Base-by-base conservation (phyloP, 73 alveolate genomes). In the Breviolum minutum region DNA sequence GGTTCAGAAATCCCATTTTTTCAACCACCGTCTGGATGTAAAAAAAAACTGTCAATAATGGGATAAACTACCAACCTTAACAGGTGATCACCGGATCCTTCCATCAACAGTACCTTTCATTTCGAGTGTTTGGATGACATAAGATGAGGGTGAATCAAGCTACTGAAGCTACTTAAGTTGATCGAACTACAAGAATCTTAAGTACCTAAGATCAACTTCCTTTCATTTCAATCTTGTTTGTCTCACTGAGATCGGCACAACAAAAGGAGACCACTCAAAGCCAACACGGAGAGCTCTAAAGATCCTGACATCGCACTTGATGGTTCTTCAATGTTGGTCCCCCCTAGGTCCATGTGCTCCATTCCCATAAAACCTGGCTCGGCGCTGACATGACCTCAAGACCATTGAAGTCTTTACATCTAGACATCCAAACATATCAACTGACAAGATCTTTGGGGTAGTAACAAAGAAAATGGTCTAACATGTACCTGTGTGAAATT, bases 251-350 rank as follows among this genome's bases (percentile, higher is more conserved):
- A 48, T 73, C 69, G 60, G 26, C n/a, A 48, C 95, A 88, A 63
- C 85, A 88, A 69, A 16, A 88, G 86, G 29, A 88, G 95, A 61
- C 95, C 95, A 54, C 95, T 88, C 84, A 88, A 19, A 16, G 95
- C 95, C 70, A 88, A n/a, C 48, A 88, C 95, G 8, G 95, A 88
- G 62, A 88, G 83, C 54, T 88, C 95, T 26, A 88, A 73, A 13
- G 95, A 88, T 40, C 95, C 95, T 88, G 70, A 14, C 10, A 22
- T 11, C 0, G 54, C 54, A 40, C 54, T 40, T 40, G 54, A 40
- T 40, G 54, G 54, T 40, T 40, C 54, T 40, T 16, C 54, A 40
- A 40, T 40, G 89, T 64, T 30, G n/a, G 61, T 27, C 5, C 60
- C 85, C 85, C 13, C 29, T n/a, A 24, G 29, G 54, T 40, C 2